Percentiles rank a stretch among this genome's conserved stretches.
These are phyloP conservation scores for Bacterosira constricta DNA, from an alignment of 108 stramenopile genomes.

Conservation along the genomic window DNA sequence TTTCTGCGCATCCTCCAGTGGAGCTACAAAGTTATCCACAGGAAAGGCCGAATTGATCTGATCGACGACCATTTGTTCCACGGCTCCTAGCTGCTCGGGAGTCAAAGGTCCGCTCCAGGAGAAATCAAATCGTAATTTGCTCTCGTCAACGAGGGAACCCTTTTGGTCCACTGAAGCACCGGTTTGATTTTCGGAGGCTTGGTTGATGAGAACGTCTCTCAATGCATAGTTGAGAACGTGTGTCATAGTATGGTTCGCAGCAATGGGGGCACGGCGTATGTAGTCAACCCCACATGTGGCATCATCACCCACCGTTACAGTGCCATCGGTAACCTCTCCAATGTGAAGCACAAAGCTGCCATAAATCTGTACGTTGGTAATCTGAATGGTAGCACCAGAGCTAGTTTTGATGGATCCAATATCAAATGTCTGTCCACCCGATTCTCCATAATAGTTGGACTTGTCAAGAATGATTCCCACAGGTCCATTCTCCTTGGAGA, in stretches of 20 bases:
- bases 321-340: slow-evolving; percentile 71
- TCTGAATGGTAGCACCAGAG: slow-evolving; percentile 57
- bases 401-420: slow-evolving; percentile 76
- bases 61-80: slow-evolving; percentile 69
- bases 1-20: slow-evolving; percentile 84
- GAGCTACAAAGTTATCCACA: slow-evolving; percentile 84
- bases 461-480: slow-evolving; percentile 93
- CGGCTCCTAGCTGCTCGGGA: slow-evolving; percentile 75
- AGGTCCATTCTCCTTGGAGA: slow-evolving; percentile 70
- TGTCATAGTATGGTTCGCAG: slow-evolving; percentile 99
- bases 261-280: slow-evolving; percentile 92
- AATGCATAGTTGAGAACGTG: slow-evolving; percentile 98
- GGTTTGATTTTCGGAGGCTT: slow-evolving; percentile 46
- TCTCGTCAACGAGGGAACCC: slow-evolving; percentile 94
- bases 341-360: slow-evolving; percentile 94
- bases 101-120: slow-evolving; percentile 88
- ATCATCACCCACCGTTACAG: slow-evolving; percentile 79
- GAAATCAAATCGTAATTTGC: slow-evolving; percentile 98
- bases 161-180: slow-evolving; percentile 89
- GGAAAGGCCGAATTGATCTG: slow-evolving; percentile 66
- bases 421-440: slow-evolving; percentile 97
- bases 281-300: slow-evolving; percentile 93
- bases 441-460: slow-evolving; percentile 96
- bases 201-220: slow-evolving; percentile 79
- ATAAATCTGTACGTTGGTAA: slow-evolving; percentile 88